A percentile compares a stretch with the other conserved stretches of the same genome.
Conservation (phyloP, 768 basidiomycete species). For the Mrakia hoshinonis region DNA sequence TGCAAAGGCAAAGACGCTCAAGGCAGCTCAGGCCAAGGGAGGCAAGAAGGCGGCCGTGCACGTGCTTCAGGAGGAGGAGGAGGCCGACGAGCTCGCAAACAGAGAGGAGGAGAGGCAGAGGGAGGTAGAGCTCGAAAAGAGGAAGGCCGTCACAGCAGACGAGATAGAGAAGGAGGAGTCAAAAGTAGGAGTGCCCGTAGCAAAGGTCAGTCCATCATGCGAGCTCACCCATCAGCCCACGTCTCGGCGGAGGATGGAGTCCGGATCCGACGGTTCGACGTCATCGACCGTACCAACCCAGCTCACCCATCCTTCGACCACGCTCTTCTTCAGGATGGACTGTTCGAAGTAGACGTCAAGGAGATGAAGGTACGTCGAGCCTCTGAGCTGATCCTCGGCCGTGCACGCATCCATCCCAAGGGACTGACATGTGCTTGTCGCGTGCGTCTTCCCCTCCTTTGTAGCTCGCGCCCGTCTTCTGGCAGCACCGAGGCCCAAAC, state of each 20-base stretch:
- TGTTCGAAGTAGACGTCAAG: conserved; percentile 29
- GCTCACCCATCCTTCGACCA: background rate
- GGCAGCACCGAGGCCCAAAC: conserved; percentile 22
- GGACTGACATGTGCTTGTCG: background rate
- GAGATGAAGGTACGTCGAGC: conserved; percentile 21
- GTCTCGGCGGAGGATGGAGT: too few relatives aligned
- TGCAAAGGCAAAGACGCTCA: background rate
- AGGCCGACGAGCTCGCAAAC: background rate
- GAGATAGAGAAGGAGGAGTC: conserved; percentile 23
- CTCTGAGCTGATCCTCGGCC: background rate
- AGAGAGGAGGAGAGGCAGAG: conserved; percentile 9
- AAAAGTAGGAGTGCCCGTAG: conserved; percentile 21
- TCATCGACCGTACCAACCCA: background rate
- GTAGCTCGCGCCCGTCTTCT: conserved; percentile 20
- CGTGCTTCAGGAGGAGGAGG: background rate
- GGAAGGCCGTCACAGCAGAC: background rate
- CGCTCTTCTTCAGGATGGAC: conserved; percentile 14
- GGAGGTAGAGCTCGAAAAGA: conserved; percentile 19
- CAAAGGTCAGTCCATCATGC: conserved; percentile 10
- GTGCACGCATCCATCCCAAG: background rate
- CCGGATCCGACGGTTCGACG: background rate
- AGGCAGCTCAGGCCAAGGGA: background rate
- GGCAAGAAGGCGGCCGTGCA: background rate
- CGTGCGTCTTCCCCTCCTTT: background rate
- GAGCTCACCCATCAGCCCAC: too few relatives aligned